Conservation (phyloP, 2,329 filamentous ascomycete genomes). For the Verruconis gallopava region DNA sequence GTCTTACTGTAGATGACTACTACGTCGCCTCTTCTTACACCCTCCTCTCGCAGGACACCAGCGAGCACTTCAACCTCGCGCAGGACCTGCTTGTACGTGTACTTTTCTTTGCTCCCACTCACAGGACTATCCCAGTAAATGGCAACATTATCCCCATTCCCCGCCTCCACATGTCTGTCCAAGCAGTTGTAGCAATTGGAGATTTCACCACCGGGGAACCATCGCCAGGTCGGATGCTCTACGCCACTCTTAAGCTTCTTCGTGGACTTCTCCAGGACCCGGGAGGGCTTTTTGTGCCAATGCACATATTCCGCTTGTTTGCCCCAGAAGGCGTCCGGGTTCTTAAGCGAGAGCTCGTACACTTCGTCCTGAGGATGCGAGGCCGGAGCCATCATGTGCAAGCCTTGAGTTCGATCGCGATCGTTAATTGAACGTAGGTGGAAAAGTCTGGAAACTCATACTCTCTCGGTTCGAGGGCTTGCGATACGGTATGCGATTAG, state of each 20-base stretch:
- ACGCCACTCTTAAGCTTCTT: constrained; percentile 51
- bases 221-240: constrained; percentile 69
- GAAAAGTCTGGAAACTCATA: too few relatives aligned
- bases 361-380: constrained; percentile 36
- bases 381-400: too few relatives aligned
- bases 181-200: constrained; percentile 88
- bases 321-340: constrained; percentile 63
- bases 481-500: too few relatives aligned
- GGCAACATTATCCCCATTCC: constrained; percentile 60
- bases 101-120: constrained; percentile 54
- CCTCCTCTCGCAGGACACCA: constrained; percentile 68
- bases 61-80: constrained; percentile 71
- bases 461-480: too few relatives aligned
- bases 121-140: constrained; percentile 86
- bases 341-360: constrained; percentile 45
- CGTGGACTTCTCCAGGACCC: constrained; percentile 44
- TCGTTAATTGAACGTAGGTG: too few relatives aligned
- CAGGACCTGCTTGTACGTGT: constrained; percentile 64
- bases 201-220: constrained; percentile 82
- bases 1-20: constrained; percentile 75
- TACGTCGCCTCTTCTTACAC: constrained; percentile 70
- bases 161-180: constrained; percentile 72
- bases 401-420: too few relatives aligned
- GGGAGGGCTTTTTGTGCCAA: constrained; percentile 67
- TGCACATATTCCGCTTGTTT: constrained; percentile 60